Conservation (phyloP, 1,284 basidiomycete genomes). For the Fistulina hepatica region DNA sequence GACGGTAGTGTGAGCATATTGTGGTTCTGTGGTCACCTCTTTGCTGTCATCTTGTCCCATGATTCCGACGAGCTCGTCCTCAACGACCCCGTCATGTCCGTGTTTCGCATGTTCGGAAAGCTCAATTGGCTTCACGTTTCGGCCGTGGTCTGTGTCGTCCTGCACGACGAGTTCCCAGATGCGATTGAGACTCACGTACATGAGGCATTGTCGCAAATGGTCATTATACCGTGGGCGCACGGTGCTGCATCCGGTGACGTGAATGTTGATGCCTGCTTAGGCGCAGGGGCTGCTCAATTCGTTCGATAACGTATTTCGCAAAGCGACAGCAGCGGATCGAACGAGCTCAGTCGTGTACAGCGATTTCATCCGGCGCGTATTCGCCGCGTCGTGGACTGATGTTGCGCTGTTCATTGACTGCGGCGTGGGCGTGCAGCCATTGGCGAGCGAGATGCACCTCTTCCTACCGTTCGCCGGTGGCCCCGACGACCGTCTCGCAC, state of each 20-base stretch:
- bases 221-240: conserved; percentile 71
- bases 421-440: conserved; percentile 23
- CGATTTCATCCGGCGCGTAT: conserved; percentile 74
- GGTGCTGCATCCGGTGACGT: conserved; percentile 19
- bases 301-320: conserved; percentile 34
- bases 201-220: conserved; percentile 55
- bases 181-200: conserved; percentile 59
- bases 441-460: conserved; percentile 41
- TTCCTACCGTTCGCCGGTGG: conserved; percentile 90
- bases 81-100: conserved; percentile 70
- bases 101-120: conserved; percentile 74
- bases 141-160: conserved; percentile 58
- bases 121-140: conserved; percentile 61
- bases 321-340: conserved; percentile 26
- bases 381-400: conserved; percentile 52
- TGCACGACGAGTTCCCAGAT: conserved; percentile 55
- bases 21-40: conserved; percentile 63
- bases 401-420: conserved; percentile 79
- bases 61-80: conserved; percentile 59
- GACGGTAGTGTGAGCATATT: conserved; percentile 63
- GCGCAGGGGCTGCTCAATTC: conserved; percentile 14
- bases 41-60: conserved; percentile 74
- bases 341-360: conserved; percentile 52
- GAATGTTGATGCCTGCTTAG: conserved; percentile 6
- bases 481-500: conserved; percentile 79